Evolutionary conservation across 805 yeast genomes (phyloP).

Genomic region (Debaryomyces maramus): DNA sequence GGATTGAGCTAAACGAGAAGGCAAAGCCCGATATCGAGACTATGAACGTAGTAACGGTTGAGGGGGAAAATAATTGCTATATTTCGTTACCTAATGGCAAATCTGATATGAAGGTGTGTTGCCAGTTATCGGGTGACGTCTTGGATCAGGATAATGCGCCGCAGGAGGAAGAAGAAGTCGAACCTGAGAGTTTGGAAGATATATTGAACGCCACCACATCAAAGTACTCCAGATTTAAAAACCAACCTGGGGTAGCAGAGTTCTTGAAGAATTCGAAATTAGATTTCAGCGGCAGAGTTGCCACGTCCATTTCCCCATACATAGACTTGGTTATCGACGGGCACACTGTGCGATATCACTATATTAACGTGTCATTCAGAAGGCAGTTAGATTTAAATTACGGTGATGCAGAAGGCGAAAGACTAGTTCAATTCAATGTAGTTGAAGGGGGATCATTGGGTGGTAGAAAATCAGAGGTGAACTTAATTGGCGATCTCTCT

Average conservation of each 20-base stretch:
- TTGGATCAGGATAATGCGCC: slow-evolving; percentile 14
- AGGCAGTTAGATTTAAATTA: slow-evolving; percentile 45
- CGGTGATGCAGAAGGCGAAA: slow-evolving; percentile 19
- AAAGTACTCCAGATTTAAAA: slow-evolving; percentile 27
- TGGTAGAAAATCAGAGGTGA: slow-evolving; percentile 52
- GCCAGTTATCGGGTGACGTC: slow-evolving; percentile 37
- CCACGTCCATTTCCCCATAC: slow-evolving; percentile 37
- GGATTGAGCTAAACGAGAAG: slow-evolving; percentile 46
- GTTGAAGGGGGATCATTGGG: slow-evolving; percentile 62
- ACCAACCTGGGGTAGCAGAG: slow-evolving; percentile 44
- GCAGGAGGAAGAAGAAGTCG: slow-evolving; percentile 1
- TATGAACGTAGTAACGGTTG: slow-evolving; percentile 44
- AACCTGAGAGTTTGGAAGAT: slow-evolving; percentile 7
- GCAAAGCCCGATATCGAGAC: slow-evolving; percentile 38
- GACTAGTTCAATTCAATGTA: slow-evolving; percentile 41
- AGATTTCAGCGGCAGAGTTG: slow-evolving; percentile 39
- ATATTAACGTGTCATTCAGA: slow-evolving; percentile 43
- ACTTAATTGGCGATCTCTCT: slow-evolving; percentile 41
- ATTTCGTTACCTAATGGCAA: slow-evolving; percentile 42
- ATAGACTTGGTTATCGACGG: slow-evolving; percentile 42
- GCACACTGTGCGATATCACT: slow-evolving; percentile 41
- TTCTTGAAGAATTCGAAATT: slow-evolving; percentile 40
- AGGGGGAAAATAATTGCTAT: slow-evolving; percentile 43
- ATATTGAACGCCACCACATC: slow-evolving; percentile 19
- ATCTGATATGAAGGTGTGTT: slow-evolving; percentile 48